phyloP scores from a whole-genome alignment of 305 asterid genomes.

The Fraxinus latifolia region DNA sequence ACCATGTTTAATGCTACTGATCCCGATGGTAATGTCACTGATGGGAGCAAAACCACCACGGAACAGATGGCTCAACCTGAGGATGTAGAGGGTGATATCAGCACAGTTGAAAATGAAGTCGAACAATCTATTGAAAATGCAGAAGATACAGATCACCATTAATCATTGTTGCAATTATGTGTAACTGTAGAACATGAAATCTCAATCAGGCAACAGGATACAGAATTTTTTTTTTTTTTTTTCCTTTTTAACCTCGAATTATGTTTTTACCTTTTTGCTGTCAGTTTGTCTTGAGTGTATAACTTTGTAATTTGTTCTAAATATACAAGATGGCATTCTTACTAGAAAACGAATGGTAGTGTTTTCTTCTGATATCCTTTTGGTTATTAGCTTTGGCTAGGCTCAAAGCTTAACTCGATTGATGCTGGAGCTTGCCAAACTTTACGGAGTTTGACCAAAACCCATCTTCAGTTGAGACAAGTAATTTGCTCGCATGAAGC shows the following conservation, averaged over 20 bases:
- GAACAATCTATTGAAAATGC: slow-evolving; percentile 28
- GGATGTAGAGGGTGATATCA: slow-evolving; percentile 32
- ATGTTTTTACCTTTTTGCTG: neutral
- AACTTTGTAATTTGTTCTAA: slow-evolving; percentile 33
- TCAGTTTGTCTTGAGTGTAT: slow-evolving; percentile 27
- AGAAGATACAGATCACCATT: slow-evolving; percentile 35
- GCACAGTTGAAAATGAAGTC: slow-evolving; percentile 31
- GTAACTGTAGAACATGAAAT: slow-evolving; percentile 24
- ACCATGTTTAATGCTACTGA: slow-evolving; percentile 53
- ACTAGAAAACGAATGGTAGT: neutral
- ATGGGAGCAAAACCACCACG: slow-evolving; percentile 28
- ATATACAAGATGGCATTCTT: slow-evolving; percentile 14
- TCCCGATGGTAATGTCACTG: slow-evolving; percentile 38
- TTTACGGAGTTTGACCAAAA: neutral
- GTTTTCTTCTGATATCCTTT: neutral
- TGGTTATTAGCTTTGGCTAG: neutral
- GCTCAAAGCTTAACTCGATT: neutral
- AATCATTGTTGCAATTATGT: slow-evolving; percentile 20
- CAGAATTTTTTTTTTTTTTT: slow-evolving; percentile 19
- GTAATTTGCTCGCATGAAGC: neutral
- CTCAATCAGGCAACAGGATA: slow-evolving; percentile 17
- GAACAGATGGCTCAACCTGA: slow-evolving; percentile 31
- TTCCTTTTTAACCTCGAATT: slow-evolving; percentile 16
- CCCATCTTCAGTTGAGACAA: neutral
- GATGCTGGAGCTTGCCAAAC: neutral